These are phyloP conservation scores for Poronia punctata DNA, from an alignment of 495 filamentous ascomycete genomes.

Conservation along the genomic window DNA sequence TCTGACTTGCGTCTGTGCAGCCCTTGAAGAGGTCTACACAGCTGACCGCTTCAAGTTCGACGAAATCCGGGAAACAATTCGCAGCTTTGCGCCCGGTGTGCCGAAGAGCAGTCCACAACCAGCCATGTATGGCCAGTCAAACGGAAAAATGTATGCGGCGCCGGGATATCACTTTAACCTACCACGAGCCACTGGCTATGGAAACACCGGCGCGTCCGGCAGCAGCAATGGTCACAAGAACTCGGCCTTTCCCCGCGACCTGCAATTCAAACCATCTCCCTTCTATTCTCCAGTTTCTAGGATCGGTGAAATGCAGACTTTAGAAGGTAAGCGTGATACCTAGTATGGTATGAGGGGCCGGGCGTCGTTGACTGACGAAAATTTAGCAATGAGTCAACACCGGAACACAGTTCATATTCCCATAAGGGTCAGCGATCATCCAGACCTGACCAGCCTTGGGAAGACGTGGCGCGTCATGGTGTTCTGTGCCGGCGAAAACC, in stretches of 20 bases:
- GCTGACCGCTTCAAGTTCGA: conserved; percentile 11
- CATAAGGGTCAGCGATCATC: conserved; percentile 45
- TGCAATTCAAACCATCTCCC: conserved; percentile 67
- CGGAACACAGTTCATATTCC: conserved; percentile 46
- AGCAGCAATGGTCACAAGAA: conserved; percentile 10
- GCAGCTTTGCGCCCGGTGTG: not conserved
- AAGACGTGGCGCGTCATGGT: conserved; percentile 61
- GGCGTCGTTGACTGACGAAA: conserved; percentile 3
- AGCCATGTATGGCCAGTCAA: conserved; percentile 15
- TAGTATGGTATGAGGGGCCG: not conserved
- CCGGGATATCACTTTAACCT: too few species aligned
- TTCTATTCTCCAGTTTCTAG: conserved; percentile 61
- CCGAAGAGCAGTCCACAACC: conserved; percentile 1
- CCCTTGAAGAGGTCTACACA: conserved; percentile 14
- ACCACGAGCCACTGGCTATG: too few species aligned
- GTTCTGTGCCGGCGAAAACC: conserved; percentile 61
- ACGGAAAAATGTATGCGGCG: too few species aligned
- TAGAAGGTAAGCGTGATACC: conserved; percentile 51
- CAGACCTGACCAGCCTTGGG: conserved; percentile 41
- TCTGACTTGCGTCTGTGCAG: conserved; percentile 7
- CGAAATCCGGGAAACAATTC: conserved; percentile 16
- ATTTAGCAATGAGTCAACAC: conserved; percentile 51
- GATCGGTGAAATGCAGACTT: conserved; percentile 55
- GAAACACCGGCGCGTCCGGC: conserved; percentile 12
- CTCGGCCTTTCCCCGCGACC: too few species aligned